Evolutionary conservation across 306 rosid species (phyloP), one percentile per base, ranked within the genome.

Genomic region (Begonia masoniana): DNA sequence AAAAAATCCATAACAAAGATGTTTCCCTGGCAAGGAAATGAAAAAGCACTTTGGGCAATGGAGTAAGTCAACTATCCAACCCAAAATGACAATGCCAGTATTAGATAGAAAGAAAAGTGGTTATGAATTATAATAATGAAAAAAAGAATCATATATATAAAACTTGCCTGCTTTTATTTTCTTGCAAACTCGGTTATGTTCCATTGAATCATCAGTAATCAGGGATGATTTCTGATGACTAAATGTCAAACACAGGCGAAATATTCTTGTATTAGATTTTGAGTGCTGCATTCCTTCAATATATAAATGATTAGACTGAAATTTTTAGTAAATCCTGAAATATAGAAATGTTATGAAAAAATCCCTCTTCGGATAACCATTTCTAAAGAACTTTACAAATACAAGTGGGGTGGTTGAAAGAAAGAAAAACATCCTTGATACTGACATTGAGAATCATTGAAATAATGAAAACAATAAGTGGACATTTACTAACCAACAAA

Each of bases 81-180:
- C 39, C 39, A 31, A 31, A 31, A 31, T 31, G 39, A 31, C 9
- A 31, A 9, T 4, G 39, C 39, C 39, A 6, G 39, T 7, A 31
- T 7, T 31, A 31, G 39, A 31, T 31, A 31, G 39, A 31, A 31
- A 31, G 39, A 31, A 31, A 31, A 31, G 39, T 31, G 39, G 39
- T 21, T 21, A 21, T 21, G 24, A 21, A 21, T 21, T 21, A 21
- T 21, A 21, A 21, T 31, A 31, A 31, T 31, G 39, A 31, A 31
- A 31, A 31, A 31, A 31, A 7, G 8, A 31, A 31, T 31, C 39
- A 7, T 31, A 31, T 3, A 31, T 10, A 45, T n/a, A 45, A 2
- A 54, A 45, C 85, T 51, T 74, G 68, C 95, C 85, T 76, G 76
- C 68, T 71, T 80, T 85, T 67, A 74, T 80, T 77, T 79, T 80